A percentile compares a stretch with the other conserved stretches of the same genome.
These are phyloP conservation scores for Tolypocladium album DNA, from an alignment of 2,329 filamentous ascomycete genomes.

Conservation along the genomic window DNA sequence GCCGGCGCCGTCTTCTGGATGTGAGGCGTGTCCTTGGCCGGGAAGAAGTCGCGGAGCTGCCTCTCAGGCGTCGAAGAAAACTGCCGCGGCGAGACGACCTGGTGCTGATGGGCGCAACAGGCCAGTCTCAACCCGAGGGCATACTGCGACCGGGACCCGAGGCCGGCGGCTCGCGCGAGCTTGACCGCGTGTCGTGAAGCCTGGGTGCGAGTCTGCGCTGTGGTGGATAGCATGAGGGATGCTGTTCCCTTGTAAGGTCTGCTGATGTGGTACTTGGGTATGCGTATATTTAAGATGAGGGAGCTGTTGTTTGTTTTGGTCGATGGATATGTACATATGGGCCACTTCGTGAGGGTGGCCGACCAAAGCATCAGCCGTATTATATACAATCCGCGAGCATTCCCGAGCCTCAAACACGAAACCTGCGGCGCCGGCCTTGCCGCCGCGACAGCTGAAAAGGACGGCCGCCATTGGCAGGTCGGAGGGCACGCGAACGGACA, in stretches of 20 bases:
- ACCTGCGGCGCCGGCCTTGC: background rate
- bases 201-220: conserved; percentile 9
- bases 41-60: conserved; percentile 51
- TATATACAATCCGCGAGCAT: background rate
- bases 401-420: background rate
- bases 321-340: background rate
- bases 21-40: conserved; percentile 45
- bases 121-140: conserved; percentile 6
- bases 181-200: conserved; percentile 14
- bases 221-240: conserved; percentile 16
- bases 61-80: conserved; percentile 39
- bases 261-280: background rate
- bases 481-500: background rate
- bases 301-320: background rate
- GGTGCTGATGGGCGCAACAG: conserved; percentile 3
- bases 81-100: conserved; percentile 11
- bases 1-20: conserved; percentile 54
- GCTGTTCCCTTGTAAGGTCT: background rate
- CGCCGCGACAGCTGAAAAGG: background rate
- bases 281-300: background rate
- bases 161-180: conserved; percentile 7
- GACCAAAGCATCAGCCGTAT: background rate
- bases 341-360: background rate
- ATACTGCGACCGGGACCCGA: conserved; percentile 2
- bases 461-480: background rate